These are phyloP conservation scores for Begonia masoniana DNA, from an alignment of 306 rosid species.

Conservation along the genomic window DNA sequence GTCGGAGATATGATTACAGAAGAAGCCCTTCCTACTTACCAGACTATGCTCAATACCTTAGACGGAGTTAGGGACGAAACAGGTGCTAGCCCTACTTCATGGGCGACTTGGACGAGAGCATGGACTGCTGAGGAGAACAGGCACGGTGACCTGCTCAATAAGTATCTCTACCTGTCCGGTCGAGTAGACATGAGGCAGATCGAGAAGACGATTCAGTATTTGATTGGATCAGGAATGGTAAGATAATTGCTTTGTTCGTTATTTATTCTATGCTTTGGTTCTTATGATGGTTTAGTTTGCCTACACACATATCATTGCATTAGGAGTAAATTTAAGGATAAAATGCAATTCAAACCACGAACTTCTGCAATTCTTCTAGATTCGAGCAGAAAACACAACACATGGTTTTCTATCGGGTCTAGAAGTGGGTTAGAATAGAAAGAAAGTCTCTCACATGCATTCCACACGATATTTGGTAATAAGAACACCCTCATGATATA, in stretches of 20 bases:
- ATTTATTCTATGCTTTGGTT: background rate
- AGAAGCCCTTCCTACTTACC: constrained; percentile 92
- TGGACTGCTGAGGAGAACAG: constrained; percentile 97
- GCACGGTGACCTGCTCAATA: constrained; percentile 87
- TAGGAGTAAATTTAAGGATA: too few relatives aligned
- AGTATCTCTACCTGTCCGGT: constrained; percentile 78
- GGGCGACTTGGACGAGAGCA: constrained; percentile 96
- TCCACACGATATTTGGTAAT: too few relatives aligned
- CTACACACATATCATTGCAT: background rate
- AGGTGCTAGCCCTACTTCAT: constrained; percentile 77
- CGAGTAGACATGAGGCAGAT: constrained; percentile 90
- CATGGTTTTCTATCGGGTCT: too few relatives aligned
- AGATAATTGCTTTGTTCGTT: constrained; percentile 6
- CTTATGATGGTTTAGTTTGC: background rate
- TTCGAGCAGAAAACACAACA: too few relatives aligned
- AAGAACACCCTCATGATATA: too few relatives aligned
- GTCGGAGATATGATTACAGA: constrained; percentile 93
- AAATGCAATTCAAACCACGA: too few relatives aligned
- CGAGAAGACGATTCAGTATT: constrained; percentile 83
- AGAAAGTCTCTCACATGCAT: too few relatives aligned
- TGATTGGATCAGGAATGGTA: constrained; percentile 93
- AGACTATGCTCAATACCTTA: constrained; percentile 82
- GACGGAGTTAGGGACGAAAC: constrained; percentile 92
- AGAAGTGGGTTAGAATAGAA: too few relatives aligned
- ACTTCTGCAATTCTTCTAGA: too few relatives aligned